phyloP scores from a whole-genome alignment of 495 filamentous ascomycete species.

The Xylaria castorea region DNA sequence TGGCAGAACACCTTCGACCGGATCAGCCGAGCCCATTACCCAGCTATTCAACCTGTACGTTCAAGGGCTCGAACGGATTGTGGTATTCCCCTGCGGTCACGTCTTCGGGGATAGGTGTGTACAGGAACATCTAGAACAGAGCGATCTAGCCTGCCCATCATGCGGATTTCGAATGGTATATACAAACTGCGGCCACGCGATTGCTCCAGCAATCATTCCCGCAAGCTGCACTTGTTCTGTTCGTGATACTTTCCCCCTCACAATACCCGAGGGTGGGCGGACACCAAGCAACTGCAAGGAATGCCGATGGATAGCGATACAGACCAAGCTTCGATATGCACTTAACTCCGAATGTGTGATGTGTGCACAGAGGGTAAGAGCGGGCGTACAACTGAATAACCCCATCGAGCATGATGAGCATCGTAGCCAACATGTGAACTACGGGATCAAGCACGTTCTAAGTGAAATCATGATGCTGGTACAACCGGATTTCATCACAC shows the following conservation, averaged over 20 bases:
- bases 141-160: slow-evolving; percentile 33
- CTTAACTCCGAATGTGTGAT: slow-evolving; percentile 34
- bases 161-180: slow-evolving; percentile 37
- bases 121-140: slow-evolving; percentile 5
- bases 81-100: slow-evolving; percentile 36
- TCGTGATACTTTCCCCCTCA: slow-evolving; percentile 37
- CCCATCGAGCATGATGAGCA: slow-evolving; percentile 24
- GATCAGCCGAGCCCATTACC: slow-evolving; percentile 12
- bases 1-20: background rate
- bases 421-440: slow-evolving; percentile 31
- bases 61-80: slow-evolving; percentile 35
- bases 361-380: slow-evolving; percentile 27
- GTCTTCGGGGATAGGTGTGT: slow-evolving; percentile 42
- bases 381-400: slow-evolving; percentile 22
- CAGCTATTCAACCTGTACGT: slow-evolving; percentile 25
- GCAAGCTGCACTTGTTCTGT: slow-evolving; percentile 27
- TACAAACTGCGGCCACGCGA: slow-evolving; percentile 32
- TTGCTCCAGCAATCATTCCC: slow-evolving; percentile 32
- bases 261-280: slow-evolving; percentile 34
- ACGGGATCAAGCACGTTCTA: slow-evolving; percentile 26
- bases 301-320: slow-evolving; percentile 35
- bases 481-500: slow-evolving; percentile 38
- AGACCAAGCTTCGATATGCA: slow-evolving; percentile 30
- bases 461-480: slow-evolving; percentile 31
- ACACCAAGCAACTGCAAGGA: slow-evolving; percentile 34